Percentiles rank a stretch among this genome's conserved stretches.
Evolutionary conservation across 2,329 filamentous ascomycete species (phyloP).

Genomic region (Paraphoma chrysanthemicola): DNA sequence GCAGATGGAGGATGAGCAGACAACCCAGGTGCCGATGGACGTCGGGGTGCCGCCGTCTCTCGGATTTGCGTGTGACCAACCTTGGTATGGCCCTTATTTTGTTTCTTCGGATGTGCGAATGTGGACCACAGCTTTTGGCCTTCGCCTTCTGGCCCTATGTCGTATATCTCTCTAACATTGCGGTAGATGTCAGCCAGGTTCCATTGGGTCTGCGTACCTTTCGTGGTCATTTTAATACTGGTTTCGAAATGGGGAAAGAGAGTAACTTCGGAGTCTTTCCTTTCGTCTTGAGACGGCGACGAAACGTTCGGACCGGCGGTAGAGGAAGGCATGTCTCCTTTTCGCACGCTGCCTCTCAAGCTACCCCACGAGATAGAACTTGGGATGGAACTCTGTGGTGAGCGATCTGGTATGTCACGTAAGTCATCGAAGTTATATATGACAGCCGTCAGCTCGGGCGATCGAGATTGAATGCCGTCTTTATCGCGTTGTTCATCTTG

Average conservation of each 20-base stretch:
- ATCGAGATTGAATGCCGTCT: not conserved
- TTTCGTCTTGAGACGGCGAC: not conserved
- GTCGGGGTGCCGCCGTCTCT: not conserved
- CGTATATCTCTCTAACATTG: conserved; percentile 27
- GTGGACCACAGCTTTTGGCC: conserved; percentile 16
- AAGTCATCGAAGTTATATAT: conserved; percentile 1
- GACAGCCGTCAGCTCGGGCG: not conserved
- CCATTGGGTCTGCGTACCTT: not conserved
- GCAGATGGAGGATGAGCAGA: not conserved
- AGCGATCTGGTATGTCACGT: not conserved
- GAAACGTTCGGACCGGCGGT: too few species aligned
- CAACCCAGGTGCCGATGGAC: not conserved
- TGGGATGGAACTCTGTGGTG: too few species aligned
- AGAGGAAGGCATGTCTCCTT: too few species aligned
- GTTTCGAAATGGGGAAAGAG: not conserved
- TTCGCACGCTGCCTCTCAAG: too few species aligned
- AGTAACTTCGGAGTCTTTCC: conserved; percentile 2
- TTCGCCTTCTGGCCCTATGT: conserved; percentile 33
- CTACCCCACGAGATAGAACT: too few species aligned
- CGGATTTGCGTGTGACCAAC: not conserved
- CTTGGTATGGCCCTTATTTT: not conserved
- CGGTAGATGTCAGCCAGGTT: conserved; percentile 3
- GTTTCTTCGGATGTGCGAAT: not conserved
- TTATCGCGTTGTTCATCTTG: too few species aligned
- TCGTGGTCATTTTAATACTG: not conserved